Base-by-base conservation (phyloP, 345 rosid genomes). In the Bruguiera parviflora region DNA sequence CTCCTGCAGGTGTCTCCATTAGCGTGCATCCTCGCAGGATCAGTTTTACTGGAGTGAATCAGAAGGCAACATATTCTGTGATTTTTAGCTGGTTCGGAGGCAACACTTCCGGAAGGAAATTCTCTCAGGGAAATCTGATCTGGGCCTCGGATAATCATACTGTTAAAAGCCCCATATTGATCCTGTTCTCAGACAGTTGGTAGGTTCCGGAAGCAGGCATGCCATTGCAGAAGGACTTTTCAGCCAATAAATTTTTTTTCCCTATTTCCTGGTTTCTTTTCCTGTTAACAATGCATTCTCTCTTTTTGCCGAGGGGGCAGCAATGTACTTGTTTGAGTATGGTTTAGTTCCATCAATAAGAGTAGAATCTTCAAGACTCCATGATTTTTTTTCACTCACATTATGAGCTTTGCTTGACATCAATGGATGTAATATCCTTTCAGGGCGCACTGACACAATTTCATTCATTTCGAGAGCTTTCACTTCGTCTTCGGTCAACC, bases 401-500 rank as follows among this genome's bases (percentile, higher is more conserved):
- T 39, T 39, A 2, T 39, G 47, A 39, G 47, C 47, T 39, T 39
- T 39, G 47, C 10, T 39, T 11, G 47, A 39, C 10, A 72, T 73
- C 52, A 33, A 63, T 6, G 20, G 56, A 31, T 53, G 70, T 10
- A 80, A 20, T 43, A 29, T 58, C 74, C 73, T 82, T 67, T 82
- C 79, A 11, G 74, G 87, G 47, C 47, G 66, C 0, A 77, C 82
- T 22, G 79, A 73, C 57, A 84, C 31, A 70, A 86, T 81, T 28
- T 81, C 77, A 10, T 78, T 58, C 46, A 61, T 82, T 43, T 63
- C 67, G 70, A 86, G 64, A 7, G 63, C 63, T 35, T 57, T 49
- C 35, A 79, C 85, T 73, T 84, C 85, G 52, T 77, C 76, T 32
- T 62, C 68, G 1, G 74, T 80, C 63, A 84, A 63, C 53, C 69